phyloP scores from a whole-genome alignment of 352 stramenopile genomes.

The Plasmopara viticola region DNA sequence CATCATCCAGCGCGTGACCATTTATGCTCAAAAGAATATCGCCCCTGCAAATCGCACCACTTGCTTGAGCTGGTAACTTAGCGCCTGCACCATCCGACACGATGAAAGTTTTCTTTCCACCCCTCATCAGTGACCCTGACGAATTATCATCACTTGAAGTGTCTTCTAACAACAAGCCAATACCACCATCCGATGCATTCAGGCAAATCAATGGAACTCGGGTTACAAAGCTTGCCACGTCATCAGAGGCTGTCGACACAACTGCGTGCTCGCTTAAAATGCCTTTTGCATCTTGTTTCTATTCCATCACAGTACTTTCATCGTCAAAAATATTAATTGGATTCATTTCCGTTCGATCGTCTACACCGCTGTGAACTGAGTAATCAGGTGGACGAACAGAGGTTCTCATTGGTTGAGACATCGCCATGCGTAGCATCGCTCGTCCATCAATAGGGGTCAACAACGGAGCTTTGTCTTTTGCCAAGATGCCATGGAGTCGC shows the following conservation, averaged over 20 bases:
- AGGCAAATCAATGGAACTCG: slow-evolving; percentile 32
- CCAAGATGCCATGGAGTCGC: slow-evolving; percentile 53
- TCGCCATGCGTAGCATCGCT: slow-evolving; percentile 26
- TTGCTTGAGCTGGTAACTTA: no score
- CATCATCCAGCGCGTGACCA: no score
- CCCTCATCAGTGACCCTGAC: no score
- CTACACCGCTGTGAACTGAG: slow-evolving; percentile 27
- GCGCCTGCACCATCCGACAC: no score
- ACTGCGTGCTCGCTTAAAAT: background rate
- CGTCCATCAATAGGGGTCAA: slow-evolving; percentile 24
- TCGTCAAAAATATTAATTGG: slow-evolving; percentile 66
- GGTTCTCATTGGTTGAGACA: slow-evolving; percentile 58
- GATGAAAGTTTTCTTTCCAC: no score
- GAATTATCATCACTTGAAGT: no score
- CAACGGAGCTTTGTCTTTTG: slow-evolving; percentile 25
- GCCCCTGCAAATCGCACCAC: no score
- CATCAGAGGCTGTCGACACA: background rate
- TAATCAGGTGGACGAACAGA: slow-evolving; percentile 55
- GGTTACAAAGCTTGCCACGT: background rate
- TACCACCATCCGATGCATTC: slow-evolving; percentile 58
- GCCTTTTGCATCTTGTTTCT: slow-evolving; percentile 1
- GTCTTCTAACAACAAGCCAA: slow-evolving; percentile 61
- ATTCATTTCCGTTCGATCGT: slow-evolving; percentile 43
- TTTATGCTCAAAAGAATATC: no score
- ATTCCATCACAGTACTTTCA: slow-evolving; percentile 11